Evolutionary conservation across 2,329 filamentous ascomycete genomes (phyloP), one percentile per base, ranked within the genome.

Genomic region (Pyrenophora graminea): DNA sequence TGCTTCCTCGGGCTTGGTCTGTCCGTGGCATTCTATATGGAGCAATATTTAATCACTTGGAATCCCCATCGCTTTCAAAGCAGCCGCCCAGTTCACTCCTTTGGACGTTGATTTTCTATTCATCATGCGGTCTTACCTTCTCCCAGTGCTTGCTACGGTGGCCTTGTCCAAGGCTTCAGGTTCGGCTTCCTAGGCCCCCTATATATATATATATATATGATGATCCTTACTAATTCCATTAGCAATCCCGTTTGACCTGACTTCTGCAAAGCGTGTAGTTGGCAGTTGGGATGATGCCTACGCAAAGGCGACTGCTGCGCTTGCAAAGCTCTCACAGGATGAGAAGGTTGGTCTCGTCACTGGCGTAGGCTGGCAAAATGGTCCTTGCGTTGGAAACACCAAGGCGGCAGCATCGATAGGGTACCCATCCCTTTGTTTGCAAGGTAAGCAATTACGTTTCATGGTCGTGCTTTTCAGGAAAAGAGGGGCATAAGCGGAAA

Each of bases 331-430:
- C 32, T 74, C 72, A 4, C 61, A 67, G 13, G 56, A 63, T 27
- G 75, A 77, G 36, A 77, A 78, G 60, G 57, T 74, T 15, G 66
- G 67, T 25, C 73, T 77, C 31, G 73, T 75, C 2, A 64, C 72
- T 38, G 69, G 73, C 17, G 56, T 57, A 12, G 70, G 72, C 9
- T 73, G 70, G 69, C 51, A 63, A 41, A 59, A 58, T 9, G 69
- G 69, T 13, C 64, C 66, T 15, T 74, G 71, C 39, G 69, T 74
- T 7, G 71, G 71, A 33, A 72, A 73, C 46, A 74, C 71, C 13
- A 64, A 64, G 34, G 61, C 69, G 13, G 66, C 61, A 27, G 53
- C 61, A 36, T 72, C 69, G 6, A 73, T 74, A 45, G 65, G 66
- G 38, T 73, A 68, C 39, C 70, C 71, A 3, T 67, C 67, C 3